A percentile compares a stretch with the other conserved stretches of the same genome.
Conservation (phyloP, 179 eudicot species). For the Patellifolia procumbens region DNA sequence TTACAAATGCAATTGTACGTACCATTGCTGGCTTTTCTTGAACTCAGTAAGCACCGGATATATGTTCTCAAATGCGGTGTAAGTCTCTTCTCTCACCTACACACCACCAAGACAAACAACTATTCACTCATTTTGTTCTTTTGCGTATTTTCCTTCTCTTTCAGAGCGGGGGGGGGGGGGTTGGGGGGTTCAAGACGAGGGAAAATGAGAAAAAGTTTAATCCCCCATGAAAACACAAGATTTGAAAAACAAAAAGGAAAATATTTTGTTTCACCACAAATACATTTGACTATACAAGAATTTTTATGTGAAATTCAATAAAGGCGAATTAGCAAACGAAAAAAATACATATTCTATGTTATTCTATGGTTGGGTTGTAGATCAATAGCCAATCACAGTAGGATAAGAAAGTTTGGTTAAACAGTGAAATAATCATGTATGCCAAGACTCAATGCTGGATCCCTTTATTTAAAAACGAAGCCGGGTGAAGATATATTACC, state of each 20-base stretch:
- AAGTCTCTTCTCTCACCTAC: conserved; percentile 87
- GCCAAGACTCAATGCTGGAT: neutral
- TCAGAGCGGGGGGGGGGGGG: no score
- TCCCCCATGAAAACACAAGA: no score
- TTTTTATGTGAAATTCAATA: no score
- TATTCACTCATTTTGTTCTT: neutral
- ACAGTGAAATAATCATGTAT: neutral
- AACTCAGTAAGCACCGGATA: conserved; percentile 68
- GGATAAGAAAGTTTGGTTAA: neutral
- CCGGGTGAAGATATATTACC: conserved; percentile 13
- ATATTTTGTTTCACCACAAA: no score
- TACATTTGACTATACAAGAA: no score
- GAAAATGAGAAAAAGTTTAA: no score
- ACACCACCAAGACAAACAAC: conserved; percentile 1
- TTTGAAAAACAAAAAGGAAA: no score
- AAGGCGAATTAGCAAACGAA: no score
- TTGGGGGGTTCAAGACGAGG: no score
- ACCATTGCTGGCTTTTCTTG: conserved; percentile 84
- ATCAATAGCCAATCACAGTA: neutral
- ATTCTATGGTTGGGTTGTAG: no score
- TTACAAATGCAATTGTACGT: conserved; percentile 9
- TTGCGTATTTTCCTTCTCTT: no score
- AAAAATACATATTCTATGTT: no score
- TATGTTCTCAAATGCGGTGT: conserved; percentile 75
- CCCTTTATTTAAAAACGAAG: neutral